phyloP scores from a whole-genome alignment of 148 eudicot species.

The Cornus florida region DNA sequence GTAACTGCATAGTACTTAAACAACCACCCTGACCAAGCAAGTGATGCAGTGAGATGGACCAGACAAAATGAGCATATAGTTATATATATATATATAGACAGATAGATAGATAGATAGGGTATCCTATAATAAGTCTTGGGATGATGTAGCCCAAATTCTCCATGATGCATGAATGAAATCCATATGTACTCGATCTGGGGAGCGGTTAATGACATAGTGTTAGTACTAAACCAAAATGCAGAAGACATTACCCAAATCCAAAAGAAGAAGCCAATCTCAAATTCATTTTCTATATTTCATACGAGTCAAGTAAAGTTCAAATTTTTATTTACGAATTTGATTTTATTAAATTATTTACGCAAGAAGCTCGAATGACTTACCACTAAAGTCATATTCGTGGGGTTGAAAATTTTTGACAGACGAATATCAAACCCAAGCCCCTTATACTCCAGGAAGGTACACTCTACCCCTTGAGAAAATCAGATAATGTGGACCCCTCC shows the following conservation, averaged over 20 bases:
- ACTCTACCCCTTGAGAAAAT: too few species aligned
- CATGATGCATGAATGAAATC: constrained; percentile 81
- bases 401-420: too few species aligned
- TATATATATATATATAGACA: background rate
- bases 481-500: too few species aligned
- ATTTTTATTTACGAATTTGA: too few species aligned
- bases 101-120: constrained; percentile 7
- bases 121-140: constrained; percentile 82
- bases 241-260: constrained; percentile 72
- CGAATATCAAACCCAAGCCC: too few species aligned
- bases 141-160: constrained; percentile 60
- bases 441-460: too few species aligned
- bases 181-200: constrained; percentile 60
- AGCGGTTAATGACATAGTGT: background rate
- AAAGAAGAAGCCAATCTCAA: constrained; percentile 82
- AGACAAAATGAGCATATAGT: background rate
- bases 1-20: constrained; percentile 91
- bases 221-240: background rate
- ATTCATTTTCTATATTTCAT: constrained; percentile 61
- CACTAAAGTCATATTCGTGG: too few species aligned
- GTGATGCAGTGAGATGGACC: background rate
- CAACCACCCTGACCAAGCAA: constrained; percentile 53
- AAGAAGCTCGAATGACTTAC: too few species aligned
- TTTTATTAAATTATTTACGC: too few species aligned
- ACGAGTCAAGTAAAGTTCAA: too few species aligned